Evolutionary conservation across 2,329 filamentous ascomycete species (phyloP), one percentile per base, ranked within the genome.

Genomic region (Aureobasidium sp.): DNA sequence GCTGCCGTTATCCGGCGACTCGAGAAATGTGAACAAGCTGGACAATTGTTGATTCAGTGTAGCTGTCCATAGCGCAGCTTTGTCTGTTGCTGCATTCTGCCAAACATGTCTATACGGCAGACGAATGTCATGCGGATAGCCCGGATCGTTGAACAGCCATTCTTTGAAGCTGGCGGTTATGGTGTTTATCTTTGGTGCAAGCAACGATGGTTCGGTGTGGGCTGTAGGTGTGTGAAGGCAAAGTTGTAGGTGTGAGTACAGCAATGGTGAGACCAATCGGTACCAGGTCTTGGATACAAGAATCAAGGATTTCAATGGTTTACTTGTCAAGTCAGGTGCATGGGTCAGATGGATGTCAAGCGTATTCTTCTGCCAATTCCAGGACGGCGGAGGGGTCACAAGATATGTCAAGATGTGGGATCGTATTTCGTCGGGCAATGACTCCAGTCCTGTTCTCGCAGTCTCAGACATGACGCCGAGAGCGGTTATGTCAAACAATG

Each of bases 361-460:
- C 65, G 80, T 78, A 57, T 83, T 76, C 61, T 80, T 76, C 25
- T 86, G 71, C 17, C 75, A 75, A 42, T 67, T 68, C 47, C 77
- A 72, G 0, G 84, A 84, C 14, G 81, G 80, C 11, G 82, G 77
- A 2, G 76, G 70, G 0, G 68, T 68, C 66, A 82, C 79, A 51
- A 88, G 75, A 67, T 79, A 80, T n/a, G 72, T 73, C 67, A 88
- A 77, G 65, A 88, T 80, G 3, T 82, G 76, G 58, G 80, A 71
- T 25, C 87, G 73, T 49, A 89, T 74, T 73, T 89, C 87, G 65
- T 82, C 83, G 2, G 86, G 87, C 22, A 89, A 77, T 9, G 62
- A 41, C 65, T 68, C 48, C 70, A 71, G 17, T 12, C 39, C 37
- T 20, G 12, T 36, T 11, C 12, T 22, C 5, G n/a, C 12, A 15